A percentile compares a stretch with the other conserved stretches of the same genome.
phyloP scores from a whole-genome alignment of 306 rosid species.

The Hippophae gyantsensis region DNA sequence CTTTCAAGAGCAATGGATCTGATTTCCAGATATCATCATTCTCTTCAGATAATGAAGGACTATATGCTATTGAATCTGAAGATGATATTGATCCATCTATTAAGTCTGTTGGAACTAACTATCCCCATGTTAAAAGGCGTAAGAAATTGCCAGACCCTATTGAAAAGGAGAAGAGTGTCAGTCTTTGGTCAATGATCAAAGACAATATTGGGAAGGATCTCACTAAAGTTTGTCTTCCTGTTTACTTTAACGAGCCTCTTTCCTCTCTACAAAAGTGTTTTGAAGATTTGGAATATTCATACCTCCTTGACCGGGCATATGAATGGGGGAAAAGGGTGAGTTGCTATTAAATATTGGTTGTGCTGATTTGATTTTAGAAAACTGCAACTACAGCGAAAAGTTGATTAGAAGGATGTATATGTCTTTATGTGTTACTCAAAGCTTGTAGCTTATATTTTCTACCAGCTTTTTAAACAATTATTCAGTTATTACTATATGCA shows the following conservation, averaged over 20 bases:
- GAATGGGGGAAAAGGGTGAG: conserved; percentile 94
- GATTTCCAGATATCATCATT: conserved; percentile 73
- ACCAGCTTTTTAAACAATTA: no score
- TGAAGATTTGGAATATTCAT: conserved; percentile 93
- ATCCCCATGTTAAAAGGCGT: conserved; percentile 69
- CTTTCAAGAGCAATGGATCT: conserved; percentile 85
- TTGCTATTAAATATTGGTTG: not conserved
- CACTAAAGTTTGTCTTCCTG: conserved; percentile 96
- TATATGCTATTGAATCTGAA: conserved; percentile 54
- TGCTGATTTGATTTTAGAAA: not conserved
- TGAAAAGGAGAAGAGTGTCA: conserved; percentile 92
- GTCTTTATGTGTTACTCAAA: no score
- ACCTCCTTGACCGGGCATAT: conserved; percentile 88
- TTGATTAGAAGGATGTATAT: no score
- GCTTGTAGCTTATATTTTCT: no score
- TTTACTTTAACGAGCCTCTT: conserved; percentile 94
- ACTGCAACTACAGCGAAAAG: no score
- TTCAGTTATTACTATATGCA: no score
- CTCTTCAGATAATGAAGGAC: conserved; percentile 79
- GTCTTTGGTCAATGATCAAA: conserved; percentile 99
- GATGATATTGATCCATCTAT: conserved; percentile 66
- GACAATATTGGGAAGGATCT: conserved; percentile 99
- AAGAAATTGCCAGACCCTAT: conserved; percentile 94
- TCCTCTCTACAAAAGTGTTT: conserved; percentile 93
- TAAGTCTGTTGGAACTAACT: conserved; percentile 48